Percentiles rank a stretch among this genome's conserved stretches.
phyloP scores from a whole-genome alignment of 805 yeast species.

The Barnettozyma siamensis region DNA sequence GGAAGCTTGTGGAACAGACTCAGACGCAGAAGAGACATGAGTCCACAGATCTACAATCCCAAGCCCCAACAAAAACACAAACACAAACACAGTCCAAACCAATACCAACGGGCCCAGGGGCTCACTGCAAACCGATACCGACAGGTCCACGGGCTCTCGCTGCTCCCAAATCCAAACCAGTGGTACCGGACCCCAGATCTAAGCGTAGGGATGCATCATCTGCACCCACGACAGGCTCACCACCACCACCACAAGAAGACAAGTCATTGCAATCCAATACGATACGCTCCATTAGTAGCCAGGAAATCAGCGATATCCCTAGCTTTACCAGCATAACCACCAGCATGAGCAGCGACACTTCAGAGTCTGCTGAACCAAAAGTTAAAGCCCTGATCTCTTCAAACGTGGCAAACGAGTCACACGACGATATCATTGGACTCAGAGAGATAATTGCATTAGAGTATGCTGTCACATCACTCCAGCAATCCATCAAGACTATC shows the following conservation, averaged over 20 bases:
- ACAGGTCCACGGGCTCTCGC: not conserved
- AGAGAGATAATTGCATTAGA: slow-evolving; percentile 35
- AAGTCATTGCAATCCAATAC: too few relatives aligned
- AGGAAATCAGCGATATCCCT: too few relatives aligned
- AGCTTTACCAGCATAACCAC: not conserved
- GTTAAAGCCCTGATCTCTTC: not conserved
- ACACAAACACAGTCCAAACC: too few relatives aligned
- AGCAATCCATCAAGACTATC: slow-evolving; percentile 45
- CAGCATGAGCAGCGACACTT: not conserved
- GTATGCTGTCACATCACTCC: slow-evolving; percentile 46
- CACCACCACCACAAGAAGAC: too few relatives aligned
- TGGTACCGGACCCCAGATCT: too few relatives aligned
- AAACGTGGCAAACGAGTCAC: not conserved
- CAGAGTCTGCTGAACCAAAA: not conserved
- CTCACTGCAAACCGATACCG: not conserved
- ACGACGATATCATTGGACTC: slow-evolving; percentile 7
- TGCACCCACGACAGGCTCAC: too few relatives aligned
- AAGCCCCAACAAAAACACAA: not conserved
- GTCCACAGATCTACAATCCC: not conserved
- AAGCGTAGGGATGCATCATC: too few relatives aligned
- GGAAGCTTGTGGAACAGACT: too few relatives aligned
- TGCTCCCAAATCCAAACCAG: not conserved
- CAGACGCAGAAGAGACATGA: too few relatives aligned
- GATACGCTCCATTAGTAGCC: too few relatives aligned
- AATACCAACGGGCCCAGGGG: too few relatives aligned